A percentile compares a stretch with the other conserved stretches of the same genome.
phyloP scores from a whole-genome alignment of 345 rosid species.

The Gynandropsis gynandra region DNA sequence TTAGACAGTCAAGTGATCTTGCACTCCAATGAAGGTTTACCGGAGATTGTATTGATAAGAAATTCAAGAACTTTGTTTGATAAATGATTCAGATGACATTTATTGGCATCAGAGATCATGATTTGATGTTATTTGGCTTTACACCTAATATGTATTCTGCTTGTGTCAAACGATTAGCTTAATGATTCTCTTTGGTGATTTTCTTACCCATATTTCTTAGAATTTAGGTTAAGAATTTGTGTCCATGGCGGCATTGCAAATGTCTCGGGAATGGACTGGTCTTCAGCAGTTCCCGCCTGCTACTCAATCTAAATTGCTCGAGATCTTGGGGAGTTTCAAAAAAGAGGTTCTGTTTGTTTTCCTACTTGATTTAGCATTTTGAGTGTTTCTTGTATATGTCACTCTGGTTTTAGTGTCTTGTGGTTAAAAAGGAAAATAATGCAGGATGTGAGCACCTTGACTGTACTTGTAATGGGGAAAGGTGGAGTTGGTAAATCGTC shows the following conservation, averaged over 20 bases:
- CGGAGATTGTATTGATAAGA: constrained; percentile 6
- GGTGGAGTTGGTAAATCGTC: constrained; percentile 93
- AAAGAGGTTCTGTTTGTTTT: constrained; percentile 45
- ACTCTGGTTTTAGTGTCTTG: constrained; percentile 9
- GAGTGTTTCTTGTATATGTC: constrained; percentile 1
- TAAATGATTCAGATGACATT: constrained; percentile 11
- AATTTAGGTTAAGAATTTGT: constrained; percentile 12
- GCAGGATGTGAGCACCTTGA: constrained; percentile 59
- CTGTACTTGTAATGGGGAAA: constrained; percentile 83
- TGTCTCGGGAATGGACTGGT: constrained; percentile 69
- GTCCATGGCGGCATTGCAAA: constrained; percentile 37
- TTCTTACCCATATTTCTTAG: background rate
- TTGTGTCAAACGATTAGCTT: background rate
- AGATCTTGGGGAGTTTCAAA: constrained; percentile 60
- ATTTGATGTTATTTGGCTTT: background rate
- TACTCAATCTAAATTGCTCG: constrained; percentile 62
- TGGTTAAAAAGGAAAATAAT: background rate
- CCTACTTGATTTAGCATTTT: background rate
- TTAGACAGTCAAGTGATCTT: no score
- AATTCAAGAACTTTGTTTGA: constrained; percentile 2
- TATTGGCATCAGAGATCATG: background rate
- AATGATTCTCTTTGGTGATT: background rate
- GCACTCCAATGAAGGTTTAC: no score
- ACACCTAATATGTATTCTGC: background rate
- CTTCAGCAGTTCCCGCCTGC: constrained; percentile 77